These are phyloP conservation scores for Myxozyma sirexii DNA, from an alignment of 805 yeast genomes.

Conservation along the genomic window DNA sequence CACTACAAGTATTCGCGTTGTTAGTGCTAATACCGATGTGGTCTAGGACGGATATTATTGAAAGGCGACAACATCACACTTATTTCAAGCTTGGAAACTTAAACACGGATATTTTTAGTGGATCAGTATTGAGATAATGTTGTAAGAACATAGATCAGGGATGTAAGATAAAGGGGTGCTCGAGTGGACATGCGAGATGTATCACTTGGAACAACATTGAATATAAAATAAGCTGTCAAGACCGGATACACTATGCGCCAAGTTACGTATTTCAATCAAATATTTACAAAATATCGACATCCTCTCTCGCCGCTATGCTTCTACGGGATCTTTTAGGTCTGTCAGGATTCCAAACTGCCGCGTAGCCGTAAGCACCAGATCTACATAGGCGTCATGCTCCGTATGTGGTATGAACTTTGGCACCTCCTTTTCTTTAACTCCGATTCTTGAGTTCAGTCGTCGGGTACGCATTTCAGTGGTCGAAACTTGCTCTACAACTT, in stretches of 20 bases:
- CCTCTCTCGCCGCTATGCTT: not conserved
- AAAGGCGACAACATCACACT: slow-evolving; percentile 94
- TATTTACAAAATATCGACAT: not conserved
- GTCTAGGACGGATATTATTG: slow-evolving; percentile 60
- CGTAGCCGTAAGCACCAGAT: slow-evolving; percentile 9
- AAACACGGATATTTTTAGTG: not conserved
- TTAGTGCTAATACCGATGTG: too few species aligned
- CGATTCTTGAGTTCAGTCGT: not conserved
- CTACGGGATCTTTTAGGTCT: too few species aligned
- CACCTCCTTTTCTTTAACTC: not conserved
- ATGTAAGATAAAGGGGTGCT: slow-evolving; percentile 1
- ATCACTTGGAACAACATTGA: too few species aligned
- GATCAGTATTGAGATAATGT: too few species aligned
- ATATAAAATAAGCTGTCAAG: not conserved
- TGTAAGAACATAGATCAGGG: too few species aligned
- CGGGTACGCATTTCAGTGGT: not conserved
- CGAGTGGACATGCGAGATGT: too few species aligned
- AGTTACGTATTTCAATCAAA: not conserved
- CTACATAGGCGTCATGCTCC: slow-evolving; percentile 5
- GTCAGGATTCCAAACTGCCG: not conserved
- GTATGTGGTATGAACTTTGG: slow-evolving; percentile 1
- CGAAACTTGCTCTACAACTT: not conserved
- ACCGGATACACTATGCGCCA: not conserved
- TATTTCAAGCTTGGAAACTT: slow-evolving; percentile 49
- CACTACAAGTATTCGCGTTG: too few species aligned